Evolutionary conservation across 495 filamentous ascomycete genomes (phyloP), one percentile per base, ranked within the genome.

Genomic region (Staphylotrichum longicolle): DNA sequence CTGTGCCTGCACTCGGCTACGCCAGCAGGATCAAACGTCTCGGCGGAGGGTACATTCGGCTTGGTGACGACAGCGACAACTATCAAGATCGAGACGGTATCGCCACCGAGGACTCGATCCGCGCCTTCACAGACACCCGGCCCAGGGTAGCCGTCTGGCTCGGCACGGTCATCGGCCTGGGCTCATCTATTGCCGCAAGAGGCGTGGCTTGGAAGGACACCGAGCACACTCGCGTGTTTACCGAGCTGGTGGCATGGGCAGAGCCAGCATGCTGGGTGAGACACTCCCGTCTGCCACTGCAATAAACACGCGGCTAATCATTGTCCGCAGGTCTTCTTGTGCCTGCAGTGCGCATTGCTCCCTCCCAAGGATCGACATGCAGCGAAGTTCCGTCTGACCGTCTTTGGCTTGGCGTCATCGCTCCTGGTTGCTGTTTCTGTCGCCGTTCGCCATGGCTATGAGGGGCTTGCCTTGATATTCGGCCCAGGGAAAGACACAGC

Each of bases 41-140:
- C 6, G 42, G 34, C 10, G 14, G 33, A n/a, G 58, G 55, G 2
- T 55, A 63, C 27, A 45, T 48, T 14, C 41, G 52, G 11, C 34
- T 58, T 10, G 52, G 47, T 39, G 45, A 35, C 32, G 54, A 59
- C 47, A 11, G 44, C n/a, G 62, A 46, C 30, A 20, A 46, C 6
- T 86, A 85, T 59, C 66, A 81, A 68, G 83, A 85, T 62, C 66
- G 74, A 58, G 83, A 86, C 70, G 83, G 83, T 46, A 62, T 66
- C 41, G 78, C 83, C 33, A 84, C 81, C 5, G 73, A 75, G 60
- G 73, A 80, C 63, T 80, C 80, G 1, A 70, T 76, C 51, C 72
- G 70, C 5, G 66, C 60, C 20, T 85, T 73, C 60, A 77, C 76
- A 5, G 73, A 74, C 30, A 69, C 65, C 14, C 59, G 72, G 5